A percentile compares a stretch with the other conserved stretches of the same genome.
phyloP scores from a whole-genome alignment of 257 asterid genomes.

The Eucommia ulmoides region DNA sequence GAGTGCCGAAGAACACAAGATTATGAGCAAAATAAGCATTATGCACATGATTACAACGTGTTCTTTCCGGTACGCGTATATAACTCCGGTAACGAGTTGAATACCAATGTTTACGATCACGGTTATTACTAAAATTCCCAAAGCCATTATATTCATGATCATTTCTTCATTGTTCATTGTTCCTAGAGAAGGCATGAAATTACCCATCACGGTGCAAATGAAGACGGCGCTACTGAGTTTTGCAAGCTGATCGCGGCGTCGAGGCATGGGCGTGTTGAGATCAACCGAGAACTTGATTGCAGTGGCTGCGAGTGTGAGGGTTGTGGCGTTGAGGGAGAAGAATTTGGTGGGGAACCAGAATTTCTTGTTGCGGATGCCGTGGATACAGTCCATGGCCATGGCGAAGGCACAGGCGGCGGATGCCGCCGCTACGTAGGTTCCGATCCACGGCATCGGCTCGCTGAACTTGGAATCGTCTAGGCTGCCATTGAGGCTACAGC shows the following conservation, averaged over 20 bases:
- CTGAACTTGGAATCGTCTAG: no score
- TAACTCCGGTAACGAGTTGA: constrained; percentile 1
- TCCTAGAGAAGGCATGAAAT: constrained; percentile 12
- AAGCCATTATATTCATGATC: constrained; percentile 7
- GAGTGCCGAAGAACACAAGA: neutral
- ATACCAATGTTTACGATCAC: constrained; percentile 10
- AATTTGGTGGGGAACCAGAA: constrained; percentile 19
- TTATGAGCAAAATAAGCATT: neutral
- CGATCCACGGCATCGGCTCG: no score
- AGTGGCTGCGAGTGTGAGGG: constrained; percentile 13
- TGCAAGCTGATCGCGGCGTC: constrained; percentile 13
- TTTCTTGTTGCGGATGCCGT: constrained; percentile 8
- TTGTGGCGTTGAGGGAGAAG: constrained; percentile 14
- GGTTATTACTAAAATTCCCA: constrained; percentile 15
- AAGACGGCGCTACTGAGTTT: no score
- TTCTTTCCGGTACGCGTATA: neutral
- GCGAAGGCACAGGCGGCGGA: constrained; percentile 11
- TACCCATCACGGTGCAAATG: no score
- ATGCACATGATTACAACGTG: neutral
- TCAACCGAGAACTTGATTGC: constrained; percentile 15
- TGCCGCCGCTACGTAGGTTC: no score
- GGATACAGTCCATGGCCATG: constrained; percentile 13
- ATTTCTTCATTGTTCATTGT: constrained; percentile 5
- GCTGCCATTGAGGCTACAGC: no score
- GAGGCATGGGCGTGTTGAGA: constrained; percentile 4